Evolutionary conservation across 768 basidiomycete species (phyloP), one percentile per base, ranked within the genome.

Genomic region (Boletus huronensis): DNA sequence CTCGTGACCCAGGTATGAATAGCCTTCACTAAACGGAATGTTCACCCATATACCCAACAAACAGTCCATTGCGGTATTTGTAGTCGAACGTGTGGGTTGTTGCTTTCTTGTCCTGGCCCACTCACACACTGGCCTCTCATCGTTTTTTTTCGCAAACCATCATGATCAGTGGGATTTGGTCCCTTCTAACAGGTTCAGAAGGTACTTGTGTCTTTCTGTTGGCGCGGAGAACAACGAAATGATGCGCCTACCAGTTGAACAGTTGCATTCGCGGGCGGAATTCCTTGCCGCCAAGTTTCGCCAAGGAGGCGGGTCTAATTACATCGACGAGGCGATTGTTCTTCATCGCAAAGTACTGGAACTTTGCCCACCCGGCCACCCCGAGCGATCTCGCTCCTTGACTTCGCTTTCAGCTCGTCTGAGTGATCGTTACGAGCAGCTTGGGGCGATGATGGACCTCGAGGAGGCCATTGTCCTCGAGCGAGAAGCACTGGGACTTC

Each of bases 81-180:
- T 25, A 25, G 23, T 25, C 23, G 23, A 25, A 25, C 23, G 2
- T 25, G 23, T 25, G 34, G 4, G 23, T 25, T 25, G 23, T 25
- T 25, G 23, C 23, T 25, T 25, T 25, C 4, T 25, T 2, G 23
- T 25, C 23, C 23, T 25, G 23, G 23, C 23, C 23, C 23, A 4
- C 23, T 28, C 28, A 28, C 6, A 26, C 28, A 28, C 64, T 1
- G 76, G 72, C 47, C 79, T 42, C 10, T 7, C 23, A 13, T 1
- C 8, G 23, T 25, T 16, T n/a, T n/a, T n/a, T n/a, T 21, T 21
- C 39, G 13, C 40, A 23, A 23, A 41, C 21, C 40, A 23, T 3
- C 14, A 16, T 14, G 5, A 7, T 6, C 6, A 16, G 6, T 16
- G 2, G 6, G 1, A 2, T 21, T 21, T 11, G 7, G 39, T 11